A percentile compares a stretch with the other conserved stretches of the same genome.
Conservation (phyloP, 441 rosid genomes). For the Erysimum cheiri region DNA sequence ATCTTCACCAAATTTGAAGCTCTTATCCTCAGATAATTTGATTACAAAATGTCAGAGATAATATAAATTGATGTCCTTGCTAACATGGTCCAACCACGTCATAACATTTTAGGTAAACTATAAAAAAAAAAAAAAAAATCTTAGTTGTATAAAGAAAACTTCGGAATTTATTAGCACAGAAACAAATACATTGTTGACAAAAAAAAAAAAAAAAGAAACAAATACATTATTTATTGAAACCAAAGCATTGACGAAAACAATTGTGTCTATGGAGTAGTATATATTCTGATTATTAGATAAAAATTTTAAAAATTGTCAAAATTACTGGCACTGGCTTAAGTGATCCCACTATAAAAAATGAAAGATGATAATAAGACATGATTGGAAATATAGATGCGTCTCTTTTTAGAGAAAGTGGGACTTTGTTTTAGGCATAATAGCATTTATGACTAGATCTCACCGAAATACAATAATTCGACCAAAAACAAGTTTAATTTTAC, state of each 20-base stretch:
- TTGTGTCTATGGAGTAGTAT: not conserved
- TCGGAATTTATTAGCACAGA: constrained; percentile 11
- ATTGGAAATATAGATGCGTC: constrained; percentile 26
- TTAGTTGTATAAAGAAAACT: not conserved
- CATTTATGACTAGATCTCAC: constrained; percentile 26
- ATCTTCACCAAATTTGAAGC: constrained; percentile 16
- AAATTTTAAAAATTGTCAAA: not conserved
- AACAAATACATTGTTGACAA: not conserved
- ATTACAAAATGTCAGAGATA: constrained; percentile 23
- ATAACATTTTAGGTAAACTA: not conserved
- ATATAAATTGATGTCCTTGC: constrained; percentile 20
- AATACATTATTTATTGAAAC: too few species aligned
- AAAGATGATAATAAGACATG: constrained; percentile 33
- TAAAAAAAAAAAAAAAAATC: not conserved
- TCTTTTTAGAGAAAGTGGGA: constrained; percentile 20
- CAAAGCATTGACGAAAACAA: not conserved
- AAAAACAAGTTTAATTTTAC: not conserved
- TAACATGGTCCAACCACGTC: constrained; percentile 27
- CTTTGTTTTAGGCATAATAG: constrained; percentile 32
- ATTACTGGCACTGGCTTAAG: not conserved
- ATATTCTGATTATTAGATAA: too few species aligned
- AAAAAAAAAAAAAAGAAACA: too few species aligned
- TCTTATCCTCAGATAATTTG: constrained; percentile 32
- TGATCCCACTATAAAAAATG: constrained; percentile 25
- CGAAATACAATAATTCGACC: not conserved